These are phyloP conservation scores for Rhynchospora tenuis DNA, from an alignment of 176 grass and related monocot genomes.

Conservation along the genomic window DNA sequence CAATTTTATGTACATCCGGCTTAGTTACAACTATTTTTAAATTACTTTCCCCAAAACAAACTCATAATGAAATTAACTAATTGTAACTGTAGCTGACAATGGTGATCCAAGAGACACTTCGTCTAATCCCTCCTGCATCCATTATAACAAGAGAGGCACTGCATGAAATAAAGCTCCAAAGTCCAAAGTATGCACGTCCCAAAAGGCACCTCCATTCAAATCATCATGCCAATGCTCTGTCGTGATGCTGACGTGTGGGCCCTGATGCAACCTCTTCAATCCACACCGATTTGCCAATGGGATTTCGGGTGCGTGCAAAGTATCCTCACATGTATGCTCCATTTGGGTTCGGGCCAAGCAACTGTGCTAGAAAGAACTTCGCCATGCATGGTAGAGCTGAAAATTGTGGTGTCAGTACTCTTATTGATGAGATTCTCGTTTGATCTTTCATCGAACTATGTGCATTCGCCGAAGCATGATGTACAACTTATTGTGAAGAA, in stretches of 20 bases:
- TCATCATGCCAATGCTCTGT: constrained; percentile 30
- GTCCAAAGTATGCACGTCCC: constrained; percentile 29
- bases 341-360: constrained; percentile 46
- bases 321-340: constrained; percentile 53
- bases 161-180: constrained; percentile 34
- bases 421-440: constrained; percentile 55
- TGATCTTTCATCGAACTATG: constrained; percentile 31
- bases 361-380: constrained; percentile 50
- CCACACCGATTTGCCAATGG: constrained; percentile 42
- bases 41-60: too few relatives aligned
- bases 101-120: constrained; percentile 58
- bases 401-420: constrained; percentile 21
- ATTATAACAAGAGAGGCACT: constrained; percentile 35
- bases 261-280: constrained; percentile 36
- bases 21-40: too few relatives aligned
- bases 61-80: too few relatives aligned
- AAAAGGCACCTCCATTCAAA: constrained; percentile 38
- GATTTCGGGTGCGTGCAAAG: constrained; percentile 34
- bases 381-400: constrained; percentile 53
- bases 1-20: too few relatives aligned
- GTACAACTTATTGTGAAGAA: background rate
- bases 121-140: constrained; percentile 49
- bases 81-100: constrained; percentile 40
- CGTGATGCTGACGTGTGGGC: constrained; percentile 48
- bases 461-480: constrained; percentile 29